Conservation (phyloP, 2,329 filamentous ascomycete genomes). For the Xylariaceae sp. region DNA sequence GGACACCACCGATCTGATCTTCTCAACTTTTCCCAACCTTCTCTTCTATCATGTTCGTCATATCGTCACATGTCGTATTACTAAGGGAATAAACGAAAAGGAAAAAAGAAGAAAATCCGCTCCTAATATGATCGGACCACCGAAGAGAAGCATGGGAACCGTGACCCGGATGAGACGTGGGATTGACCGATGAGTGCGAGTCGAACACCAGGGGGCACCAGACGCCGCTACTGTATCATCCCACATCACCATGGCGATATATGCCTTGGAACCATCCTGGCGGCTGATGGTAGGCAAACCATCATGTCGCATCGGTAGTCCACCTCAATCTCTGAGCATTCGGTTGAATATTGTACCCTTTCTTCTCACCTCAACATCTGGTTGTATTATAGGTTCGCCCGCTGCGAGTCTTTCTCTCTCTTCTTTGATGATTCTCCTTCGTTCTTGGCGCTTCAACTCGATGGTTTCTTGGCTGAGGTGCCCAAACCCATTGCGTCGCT, state of each 20-base stretch:
- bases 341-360: slow-evolving; percentile 47
- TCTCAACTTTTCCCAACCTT: slow-evolving; percentile 1
- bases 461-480: slow-evolving; percentile 78
- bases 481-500: slow-evolving; percentile 72
- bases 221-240: neutral
- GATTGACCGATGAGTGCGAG: neutral
- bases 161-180: neutral
- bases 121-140: neutral
- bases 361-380: slow-evolving; percentile 35
- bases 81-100: neutral
- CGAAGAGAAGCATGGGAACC: neutral
- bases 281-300: neutral
- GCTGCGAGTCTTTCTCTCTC: slow-evolving; percentile 39
- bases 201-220: neutral
- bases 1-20: neutral
- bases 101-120: neutral
- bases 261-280: neutral
- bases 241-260: neutral
- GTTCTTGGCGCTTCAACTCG: slow-evolving; percentile 68
- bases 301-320: slow-evolving; percentile 24
- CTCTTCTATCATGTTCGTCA: slow-evolving; percentile 12
- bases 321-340: slow-evolving; percentile 30
- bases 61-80: slow-evolving; percentile 13
- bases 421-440: slow-evolving; percentile 50
- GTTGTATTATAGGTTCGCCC: slow-evolving; percentile 32